Percentiles rank a stretch among this genome's conserved stretches.
These are phyloP conservation scores for Pisolithus tinctorius DNA, from an alignment of 768 basidiomycete genomes.

Conservation along the genomic window DNA sequence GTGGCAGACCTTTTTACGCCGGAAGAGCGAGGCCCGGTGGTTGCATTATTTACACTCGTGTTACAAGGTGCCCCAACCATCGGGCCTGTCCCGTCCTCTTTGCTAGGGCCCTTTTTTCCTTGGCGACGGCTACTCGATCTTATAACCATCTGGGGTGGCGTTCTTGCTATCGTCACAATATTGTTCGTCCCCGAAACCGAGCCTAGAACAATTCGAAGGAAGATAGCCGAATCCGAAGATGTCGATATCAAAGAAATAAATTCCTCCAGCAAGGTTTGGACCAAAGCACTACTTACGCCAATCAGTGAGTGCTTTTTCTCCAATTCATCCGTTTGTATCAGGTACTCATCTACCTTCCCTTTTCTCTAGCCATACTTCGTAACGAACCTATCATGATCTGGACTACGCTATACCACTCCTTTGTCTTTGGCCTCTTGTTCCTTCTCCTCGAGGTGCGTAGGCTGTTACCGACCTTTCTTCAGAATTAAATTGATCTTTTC, in stretches of 20 bases:
- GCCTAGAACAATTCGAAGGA: too few species aligned
- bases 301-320: conserved; percentile 8
- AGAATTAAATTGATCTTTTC: neutral
- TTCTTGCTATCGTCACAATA: conserved; percentile 8
- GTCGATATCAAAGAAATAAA: too few species aligned
- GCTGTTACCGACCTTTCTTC: neutral
- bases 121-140: conserved; percentile 19
- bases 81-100: conserved; percentile 5
- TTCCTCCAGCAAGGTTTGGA: conserved; percentile 5
- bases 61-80: too few species aligned
- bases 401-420: conserved; percentile 16
- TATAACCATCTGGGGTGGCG: conserved; percentile 12
- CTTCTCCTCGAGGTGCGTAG: conserved; percentile 20
- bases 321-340: neutral
- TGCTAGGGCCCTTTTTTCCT: conserved; percentile 13
- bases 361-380: neutral
- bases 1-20: too few species aligned
- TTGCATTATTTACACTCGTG: too few species aligned
- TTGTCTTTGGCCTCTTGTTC: conserved; percentile 22
- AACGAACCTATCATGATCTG: too few species aligned
- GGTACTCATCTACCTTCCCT: neutral
- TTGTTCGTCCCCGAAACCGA: neutral
- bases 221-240: too few species aligned
- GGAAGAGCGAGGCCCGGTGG: too few species aligned
- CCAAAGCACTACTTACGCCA: conserved; percentile 9